phyloP scores from a whole-genome alignment of 257 asterid species.

The Nicotiana noctiflora region DNA sequence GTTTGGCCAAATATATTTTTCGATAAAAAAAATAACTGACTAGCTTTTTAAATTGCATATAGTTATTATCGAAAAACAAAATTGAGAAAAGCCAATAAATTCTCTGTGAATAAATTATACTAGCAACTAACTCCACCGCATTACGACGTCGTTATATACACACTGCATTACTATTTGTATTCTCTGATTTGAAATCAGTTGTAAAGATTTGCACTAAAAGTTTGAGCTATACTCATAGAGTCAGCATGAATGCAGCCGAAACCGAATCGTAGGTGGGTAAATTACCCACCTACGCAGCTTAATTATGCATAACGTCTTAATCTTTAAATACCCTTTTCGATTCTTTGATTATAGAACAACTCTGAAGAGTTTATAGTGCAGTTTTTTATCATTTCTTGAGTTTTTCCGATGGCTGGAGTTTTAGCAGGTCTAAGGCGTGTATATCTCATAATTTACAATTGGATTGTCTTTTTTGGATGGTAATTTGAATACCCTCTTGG shows the following conservation, averaged over 20 bases:
- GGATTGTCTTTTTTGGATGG: constrained; percentile 81
- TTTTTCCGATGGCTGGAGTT: constrained; percentile 42
- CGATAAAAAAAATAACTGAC: too few relatives aligned
- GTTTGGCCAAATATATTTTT: too few relatives aligned
- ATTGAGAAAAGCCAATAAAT: too few relatives aligned
- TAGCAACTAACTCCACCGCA: neutral
- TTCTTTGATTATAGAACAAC: neutral
- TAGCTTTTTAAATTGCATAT: too few relatives aligned
- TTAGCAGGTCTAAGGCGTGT: constrained; percentile 38
- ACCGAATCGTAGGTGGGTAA: neutral
- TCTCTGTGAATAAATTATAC: too few relatives aligned
- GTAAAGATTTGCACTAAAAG: neutral
- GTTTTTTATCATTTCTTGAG: too few relatives aligned
- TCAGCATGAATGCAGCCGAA: neutral
- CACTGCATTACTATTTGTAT: neutral
- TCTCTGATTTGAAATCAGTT: neutral
- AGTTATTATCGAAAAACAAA: too few relatives aligned
- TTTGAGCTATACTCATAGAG: neutral
- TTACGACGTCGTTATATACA: neutral
- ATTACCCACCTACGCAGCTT: neutral
- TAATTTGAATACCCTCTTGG: constrained; percentile 6
- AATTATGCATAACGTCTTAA: neutral
- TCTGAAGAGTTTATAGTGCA: neutral
- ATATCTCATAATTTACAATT: constrained; percentile 72
- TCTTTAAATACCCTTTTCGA: neutral